These are phyloP conservation scores for Immersiporthe knoxdaviesiana DNA, from an alignment of 2,329 filamentous ascomycete species.

Conservation along the genomic window DNA sequence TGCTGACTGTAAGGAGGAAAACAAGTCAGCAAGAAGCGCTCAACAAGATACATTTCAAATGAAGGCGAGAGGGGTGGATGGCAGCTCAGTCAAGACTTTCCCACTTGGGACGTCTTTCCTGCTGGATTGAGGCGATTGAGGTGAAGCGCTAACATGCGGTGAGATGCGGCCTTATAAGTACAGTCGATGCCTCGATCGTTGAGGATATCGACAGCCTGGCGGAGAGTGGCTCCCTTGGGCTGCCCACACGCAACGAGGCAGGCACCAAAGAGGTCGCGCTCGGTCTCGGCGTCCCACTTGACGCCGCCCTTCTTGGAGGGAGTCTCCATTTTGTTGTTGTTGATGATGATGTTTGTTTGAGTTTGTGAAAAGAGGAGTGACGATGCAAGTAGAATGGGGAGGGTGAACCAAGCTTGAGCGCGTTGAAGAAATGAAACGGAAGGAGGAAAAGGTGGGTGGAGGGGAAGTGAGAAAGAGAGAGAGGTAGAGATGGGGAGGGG, in stretches of 20 bases:
- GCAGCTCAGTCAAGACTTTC: background rate
- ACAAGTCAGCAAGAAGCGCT: constrained; percentile 8
- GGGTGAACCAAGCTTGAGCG: background rate
- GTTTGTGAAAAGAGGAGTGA: too few species aligned
- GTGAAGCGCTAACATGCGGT: constrained; percentile 21
- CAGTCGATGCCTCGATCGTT: constrained; percentile 15
- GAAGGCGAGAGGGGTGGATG: background rate
- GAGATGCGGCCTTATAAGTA: constrained; percentile 24
- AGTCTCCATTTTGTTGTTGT: constrained; percentile 12
- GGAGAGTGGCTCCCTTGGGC: constrained; percentile 33
- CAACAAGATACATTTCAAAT: background rate
- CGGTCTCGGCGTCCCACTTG: constrained; percentile 35
- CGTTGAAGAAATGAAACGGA: background rate
- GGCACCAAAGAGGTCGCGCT: constrained; percentile 37
- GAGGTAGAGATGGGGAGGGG: too few species aligned
- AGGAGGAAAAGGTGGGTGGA: too few species aligned
- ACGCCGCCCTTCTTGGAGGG: constrained; percentile 32
- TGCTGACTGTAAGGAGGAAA: constrained; percentile 40
- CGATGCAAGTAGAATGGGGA: background rate
- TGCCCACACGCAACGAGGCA: constrained; percentile 34
- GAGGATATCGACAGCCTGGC: constrained; percentile 33
- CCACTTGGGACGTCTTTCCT: constrained; percentile 8
- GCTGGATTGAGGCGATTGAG: background rate
- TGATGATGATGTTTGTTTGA: constrained; percentile 6
- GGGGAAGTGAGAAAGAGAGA: background rate